phyloP scores from a whole-genome alignment of 805 yeast species.

The Nakazawaea molendinolei region DNA sequence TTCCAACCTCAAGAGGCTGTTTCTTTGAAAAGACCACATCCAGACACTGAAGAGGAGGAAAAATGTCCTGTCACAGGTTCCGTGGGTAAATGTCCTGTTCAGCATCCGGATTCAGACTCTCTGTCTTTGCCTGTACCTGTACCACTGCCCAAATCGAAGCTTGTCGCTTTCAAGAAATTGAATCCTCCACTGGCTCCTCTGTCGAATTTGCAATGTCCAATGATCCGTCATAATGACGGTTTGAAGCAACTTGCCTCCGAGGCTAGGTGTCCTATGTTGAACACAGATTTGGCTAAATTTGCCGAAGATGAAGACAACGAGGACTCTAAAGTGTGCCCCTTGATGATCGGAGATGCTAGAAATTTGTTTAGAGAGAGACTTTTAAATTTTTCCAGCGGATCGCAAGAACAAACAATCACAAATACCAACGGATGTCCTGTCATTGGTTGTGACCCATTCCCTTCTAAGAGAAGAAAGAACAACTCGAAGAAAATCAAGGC shows the following conservation, averaged over 20 bases:
- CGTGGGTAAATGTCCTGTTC: constrained; percentile 5
- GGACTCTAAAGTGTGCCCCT: constrained; percentile 35
- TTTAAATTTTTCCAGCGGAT: constrained; percentile 4
- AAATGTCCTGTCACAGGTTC: constrained; percentile 11
- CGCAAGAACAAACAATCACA: background rate
- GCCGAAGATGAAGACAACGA: constrained; percentile 15
- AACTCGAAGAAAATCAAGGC: constrained; percentile 13
- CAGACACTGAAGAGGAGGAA: constrained; percentile 1
- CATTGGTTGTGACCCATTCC: constrained; percentile 15
- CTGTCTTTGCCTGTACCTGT: background rate
- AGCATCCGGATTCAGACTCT: background rate
- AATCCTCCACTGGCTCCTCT: background rate
- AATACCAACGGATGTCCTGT: constrained; percentile 14
- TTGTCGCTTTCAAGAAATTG: constrained; percentile 7
- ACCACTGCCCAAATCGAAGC: background rate
- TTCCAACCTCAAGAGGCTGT: constrained; percentile 2
- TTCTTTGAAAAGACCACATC: constrained; percentile 4
- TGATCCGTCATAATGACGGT: constrained; percentile 9
- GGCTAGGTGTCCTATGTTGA: constrained; percentile 10
- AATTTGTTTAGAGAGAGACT: constrained; percentile 26
- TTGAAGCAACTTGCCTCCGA: constrained; percentile 9
- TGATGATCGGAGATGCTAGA: constrained; percentile 39
- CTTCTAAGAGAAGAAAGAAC: constrained; percentile 6
- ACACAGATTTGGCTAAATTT: constrained; percentile 8
- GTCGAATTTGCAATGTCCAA: constrained; percentile 10